Evolutionary conservation across 2,329 filamentous ascomycete genomes (phyloP).

Genomic region (Colletotrichum sp.): DNA sequence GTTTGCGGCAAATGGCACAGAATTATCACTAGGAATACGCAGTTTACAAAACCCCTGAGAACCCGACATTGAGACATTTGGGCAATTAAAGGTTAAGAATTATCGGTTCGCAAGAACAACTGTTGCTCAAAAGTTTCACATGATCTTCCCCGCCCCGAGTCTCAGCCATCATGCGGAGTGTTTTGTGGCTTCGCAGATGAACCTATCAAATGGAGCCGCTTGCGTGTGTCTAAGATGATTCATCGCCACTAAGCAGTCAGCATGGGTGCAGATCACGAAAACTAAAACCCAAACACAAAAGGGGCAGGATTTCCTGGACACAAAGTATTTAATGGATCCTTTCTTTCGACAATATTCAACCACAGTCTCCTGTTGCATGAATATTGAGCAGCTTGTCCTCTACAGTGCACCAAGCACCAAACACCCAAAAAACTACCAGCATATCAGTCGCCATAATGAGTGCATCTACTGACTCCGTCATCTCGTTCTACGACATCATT

Average conservation of each 20-base stretch:
- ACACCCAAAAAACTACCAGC: background rate
- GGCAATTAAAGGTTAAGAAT: background rate
- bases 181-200: background rate
- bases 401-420: accelerated
- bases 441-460: background rate
- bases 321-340: too few species aligned
- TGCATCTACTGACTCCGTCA: background rate
- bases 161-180: background rate
- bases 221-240: background rate
- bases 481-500: background rate
- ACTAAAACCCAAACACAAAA: background rate
- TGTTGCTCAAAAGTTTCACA: background rate
- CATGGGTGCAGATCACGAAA: background rate
- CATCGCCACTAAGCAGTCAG: background rate
- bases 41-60: background rate
- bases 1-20: background rate
- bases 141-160: background rate
- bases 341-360: too few species aligned
- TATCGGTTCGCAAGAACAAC: background rate
- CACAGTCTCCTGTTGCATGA: too few species aligned
- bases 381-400: background rate
- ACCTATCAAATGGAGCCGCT: background rate
- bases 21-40: background rate
- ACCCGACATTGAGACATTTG: background rate
- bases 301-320: background rate